Base-by-base conservation (phyloP, 495 filamentous ascomycete species). In the Penicillium egyptiacum region DNA sequence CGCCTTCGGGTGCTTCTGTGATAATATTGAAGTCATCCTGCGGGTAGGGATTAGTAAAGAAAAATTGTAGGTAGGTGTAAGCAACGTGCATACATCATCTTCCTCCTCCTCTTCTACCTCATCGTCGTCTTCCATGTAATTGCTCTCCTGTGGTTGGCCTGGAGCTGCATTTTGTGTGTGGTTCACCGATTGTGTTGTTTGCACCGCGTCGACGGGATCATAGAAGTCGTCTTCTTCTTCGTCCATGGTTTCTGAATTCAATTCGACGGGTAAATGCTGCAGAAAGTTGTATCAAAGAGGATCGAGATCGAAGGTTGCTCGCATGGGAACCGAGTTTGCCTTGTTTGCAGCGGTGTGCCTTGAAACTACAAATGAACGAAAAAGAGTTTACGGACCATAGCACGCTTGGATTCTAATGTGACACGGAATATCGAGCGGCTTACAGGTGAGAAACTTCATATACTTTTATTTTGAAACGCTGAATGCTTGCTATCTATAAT, bases 21-120 rank as follows among this genome's bases (percentile, higher is more conserved):
- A 97, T 95, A 64, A 98, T 95, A 64, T 98, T 92, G 62, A 98
- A 88, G 58, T 98, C 94, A 83, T 96, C 70, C 62, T 68, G 47
- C 5, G 22, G 17, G 17, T 11, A 11, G 9, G 9, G 64, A 47
- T 59, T 30, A 56, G 50, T n/a, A 33, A 25, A 35, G 28, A 17
- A 25, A 40, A 35, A 33, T 14, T 16, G n/a, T 16, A 25, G 4
- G 5, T 11, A 50, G 50, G 54, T 42, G 28, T 7, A 20, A 42
- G 62, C n/a, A 64, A 67, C 57, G 50, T 79, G 73, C 58, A 63
- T 75, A 68, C 82, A 73, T 58, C 85, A 35, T 86, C 84, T 50
- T 86, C 83, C 35, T 84, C 80, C 56, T 83, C 80, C 16, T 87
- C 88, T 60, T 91, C 90, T 48, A 90, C 86, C 73, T 90, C 90